Evolutionary conservation across 805 yeast species (phyloP).

Genomic region (Jamesozyma piceae): DNA sequence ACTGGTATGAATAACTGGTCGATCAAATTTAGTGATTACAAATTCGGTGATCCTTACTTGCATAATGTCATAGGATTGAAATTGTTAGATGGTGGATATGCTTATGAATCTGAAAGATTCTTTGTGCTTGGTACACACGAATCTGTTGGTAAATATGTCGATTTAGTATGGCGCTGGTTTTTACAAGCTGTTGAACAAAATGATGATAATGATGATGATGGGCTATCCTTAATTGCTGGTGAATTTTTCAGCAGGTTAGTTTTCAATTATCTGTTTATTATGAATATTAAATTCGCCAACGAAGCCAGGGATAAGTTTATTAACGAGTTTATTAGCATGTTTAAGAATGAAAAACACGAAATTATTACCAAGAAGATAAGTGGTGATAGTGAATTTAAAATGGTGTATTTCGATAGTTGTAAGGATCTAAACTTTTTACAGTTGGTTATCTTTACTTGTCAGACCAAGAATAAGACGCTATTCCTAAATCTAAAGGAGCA

Average conservation of each 20-base stretch:
- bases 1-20: conserved; percentile 65
- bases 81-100: conserved; percentile 43
- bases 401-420: conserved; percentile 32
- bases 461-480: conserved; percentile 42
- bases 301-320: conserved; percentile 35
- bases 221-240: conserved; percentile 15
- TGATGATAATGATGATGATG: conserved; percentile 24
- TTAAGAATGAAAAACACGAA: conserved; percentile 16
- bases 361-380: conserved; percentile 21
- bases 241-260: conserved; percentile 48
- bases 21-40: conserved; percentile 36
- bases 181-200: conserved; percentile 15
- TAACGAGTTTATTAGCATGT: conserved; percentile 21
- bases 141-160: conserved; percentile 40
- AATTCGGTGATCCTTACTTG: conserved; percentile 66
- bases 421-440: conserved; percentile 61
- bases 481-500: conserved; percentile 45
- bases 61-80: conserved; percentile 68
- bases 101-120: conserved; percentile 64
- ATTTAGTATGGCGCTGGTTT: conserved; percentile 40
- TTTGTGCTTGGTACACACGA: conserved; percentile 57
- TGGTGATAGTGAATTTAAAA: conserved; percentile 26
- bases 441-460: conserved; percentile 51
- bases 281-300: conserved; percentile 52
- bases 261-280: conserved; percentile 61